Base-by-base conservation (phyloP, 2,329 filamentous ascomycete species). In the Nannizzia gypsea region DNA sequence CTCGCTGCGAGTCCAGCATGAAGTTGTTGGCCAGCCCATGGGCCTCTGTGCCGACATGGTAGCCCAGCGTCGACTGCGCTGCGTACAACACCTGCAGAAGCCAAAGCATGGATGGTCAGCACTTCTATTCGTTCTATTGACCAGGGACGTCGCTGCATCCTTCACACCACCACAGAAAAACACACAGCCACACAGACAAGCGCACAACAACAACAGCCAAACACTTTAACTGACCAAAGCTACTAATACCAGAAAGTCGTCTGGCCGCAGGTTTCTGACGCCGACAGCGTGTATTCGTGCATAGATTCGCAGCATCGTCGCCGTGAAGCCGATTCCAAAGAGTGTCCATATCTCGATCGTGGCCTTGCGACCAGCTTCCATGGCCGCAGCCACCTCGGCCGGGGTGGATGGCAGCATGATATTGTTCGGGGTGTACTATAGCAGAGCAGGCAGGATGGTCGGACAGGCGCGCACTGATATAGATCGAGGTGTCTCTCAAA, bases 1-100 rank as follows among this genome's bases (percentile, higher is more conserved):
- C 69, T 6, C 81, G 74, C 62, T 80, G 67, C 6, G 72, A 73
- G 26, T 76, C 68, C 1, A 80, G 78, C 78, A 84, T 81, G 58
- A 74, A 34, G 38, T 56, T 56, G 38, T 83, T 83, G 13, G 80
- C 79, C 1, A 83, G 70, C 0, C 80, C 80, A 50, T 73, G 69
- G 17, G 73, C 77, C 13, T 68, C 66, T 36, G 73, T 72, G 11
- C 77, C 77, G 8, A 80, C 75, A n/a, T 70, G 72, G 54, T 80
- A 77, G 3, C 74, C 76, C 17, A 78, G 68, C 31, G 69, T 70
- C 0, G 78, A 75, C 64, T 82, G 77, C 4, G 17, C 54, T 1
- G 74, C 72, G 59, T 82, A 81, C 54, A 81, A 71, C 8, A 77
- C 59, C 77, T 80, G 48, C 42, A 46, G n/a, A 2, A 13, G 9